Evolutionary conservation across 2,329 filamentous ascomycete genomes (phyloP).

Genomic region (Pseudogymnoascus sp.): DNA sequence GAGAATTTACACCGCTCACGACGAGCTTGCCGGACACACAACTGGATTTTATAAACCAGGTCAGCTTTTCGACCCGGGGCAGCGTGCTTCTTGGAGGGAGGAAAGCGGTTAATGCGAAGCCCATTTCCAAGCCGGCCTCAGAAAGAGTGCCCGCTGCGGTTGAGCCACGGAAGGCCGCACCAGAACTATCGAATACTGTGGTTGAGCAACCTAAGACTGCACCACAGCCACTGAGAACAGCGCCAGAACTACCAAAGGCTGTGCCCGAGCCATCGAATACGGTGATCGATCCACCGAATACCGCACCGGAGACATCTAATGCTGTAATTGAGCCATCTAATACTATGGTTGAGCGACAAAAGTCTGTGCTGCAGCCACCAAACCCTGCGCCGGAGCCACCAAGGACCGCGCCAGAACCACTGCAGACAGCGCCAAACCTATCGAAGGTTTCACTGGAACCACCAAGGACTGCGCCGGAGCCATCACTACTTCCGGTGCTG

Average conservation of each 20-base stretch:
- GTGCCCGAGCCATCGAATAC: neutral
- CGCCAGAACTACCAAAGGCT: neutral
- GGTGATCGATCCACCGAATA: neutral
- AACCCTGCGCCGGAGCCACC: neutral
- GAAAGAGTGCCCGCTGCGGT: neutral
- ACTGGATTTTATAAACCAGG: conserved; percentile 48
- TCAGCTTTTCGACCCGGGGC: conserved; percentile 58
- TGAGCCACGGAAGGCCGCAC: neutral
- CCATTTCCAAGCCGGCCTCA: neutral
- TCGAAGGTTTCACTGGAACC: neutral
- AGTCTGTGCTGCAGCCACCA: neutral
- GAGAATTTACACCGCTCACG: conserved; percentile 46
- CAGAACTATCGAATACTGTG: neutral
- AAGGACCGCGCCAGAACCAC: neutral
- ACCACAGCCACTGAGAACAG: neutral
- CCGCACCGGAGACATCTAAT: neutral
- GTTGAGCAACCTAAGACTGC: neutral
- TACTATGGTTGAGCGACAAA: neutral
- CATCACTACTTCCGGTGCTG: neutral
- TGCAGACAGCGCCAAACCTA: neutral
- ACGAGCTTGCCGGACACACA: conserved; percentile 51
- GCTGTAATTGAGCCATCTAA: neutral
- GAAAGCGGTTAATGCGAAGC: conserved; percentile 24
- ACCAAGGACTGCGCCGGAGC: neutral
- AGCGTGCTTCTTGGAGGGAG: conserved; percentile 56